A percentile compares a stretch with the other conserved stretches of the same genome.
Conservation (phyloP, 1,284 basidiomycete genomes). For the Meira nashicola region DNA sequence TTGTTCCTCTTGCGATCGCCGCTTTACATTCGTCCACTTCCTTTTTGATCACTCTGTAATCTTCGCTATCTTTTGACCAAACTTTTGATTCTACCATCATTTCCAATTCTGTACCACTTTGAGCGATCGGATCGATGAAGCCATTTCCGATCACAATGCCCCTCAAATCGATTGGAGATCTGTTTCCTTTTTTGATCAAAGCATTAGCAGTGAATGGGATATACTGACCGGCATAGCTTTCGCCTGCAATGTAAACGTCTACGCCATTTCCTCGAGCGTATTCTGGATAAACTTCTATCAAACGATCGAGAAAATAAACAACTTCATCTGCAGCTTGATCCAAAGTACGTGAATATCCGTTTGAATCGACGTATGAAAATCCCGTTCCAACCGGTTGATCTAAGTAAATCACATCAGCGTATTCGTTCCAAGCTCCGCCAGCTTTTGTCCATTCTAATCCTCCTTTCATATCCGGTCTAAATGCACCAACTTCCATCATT, state of each 20-base stretch:
- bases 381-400: constrained; percentile 97
- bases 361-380: constrained; percentile 79
- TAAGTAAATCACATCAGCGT: constrained; percentile 89
- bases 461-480: constrained; percentile 68
- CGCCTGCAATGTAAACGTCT: constrained; percentile 53
- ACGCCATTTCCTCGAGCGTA: constrained; percentile 71
- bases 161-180: constrained; percentile 60
- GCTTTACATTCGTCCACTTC: constrained; percentile 65
- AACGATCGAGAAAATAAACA: constrained; percentile 76
- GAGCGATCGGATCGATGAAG: constrained; percentile 83
- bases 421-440: constrained; percentile 97
- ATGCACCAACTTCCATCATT: constrained; percentile 96
- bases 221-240: constrained; percentile 22
- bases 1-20: constrained; percentile 53
- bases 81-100: constrained; percentile 76
- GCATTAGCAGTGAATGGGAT: constrained; percentile 64
- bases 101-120: constrained; percentile 86
- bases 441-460: constrained; percentile 64
- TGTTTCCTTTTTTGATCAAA: constrained; percentile 64
- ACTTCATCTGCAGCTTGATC: constrained; percentile 73
- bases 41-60: constrained; percentile 65
- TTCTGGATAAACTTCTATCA: constrained; percentile 87
- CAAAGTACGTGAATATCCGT: constrained; percentile 68
- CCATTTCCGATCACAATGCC: constrained; percentile 93
- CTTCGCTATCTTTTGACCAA: constrained; percentile 58